Conservation (phyloP, 208 protist genomes). For the Eutreptiella sp. region DNA sequence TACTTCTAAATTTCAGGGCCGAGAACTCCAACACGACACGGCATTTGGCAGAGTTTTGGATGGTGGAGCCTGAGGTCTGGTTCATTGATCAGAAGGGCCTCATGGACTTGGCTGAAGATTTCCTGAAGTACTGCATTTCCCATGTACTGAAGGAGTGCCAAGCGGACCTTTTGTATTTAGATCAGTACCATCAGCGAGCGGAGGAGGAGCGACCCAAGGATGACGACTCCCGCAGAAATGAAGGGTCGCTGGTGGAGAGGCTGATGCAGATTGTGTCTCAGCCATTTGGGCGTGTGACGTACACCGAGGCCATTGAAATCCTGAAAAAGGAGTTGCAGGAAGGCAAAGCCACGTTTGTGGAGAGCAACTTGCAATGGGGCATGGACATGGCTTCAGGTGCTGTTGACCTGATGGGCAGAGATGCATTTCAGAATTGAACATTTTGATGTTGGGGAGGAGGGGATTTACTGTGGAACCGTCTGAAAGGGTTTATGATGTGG, state of each 20-base stretch:
- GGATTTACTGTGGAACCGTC: too few relatives aligned
- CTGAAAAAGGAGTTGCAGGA: slow-evolving; percentile 89
- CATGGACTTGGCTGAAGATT: slow-evolving; percentile 83
- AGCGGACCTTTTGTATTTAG: slow-evolving; percentile 76
- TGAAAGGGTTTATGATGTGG: too few relatives aligned
- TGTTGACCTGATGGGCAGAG: too few relatives aligned
- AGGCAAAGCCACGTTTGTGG: slow-evolving; percentile 63
- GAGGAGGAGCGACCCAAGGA: slow-evolving; percentile 58
- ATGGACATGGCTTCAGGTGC: slow-evolving; percentile 99
- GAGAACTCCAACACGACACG: slow-evolving; percentile 94
- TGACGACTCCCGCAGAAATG: slow-evolving; percentile 45
- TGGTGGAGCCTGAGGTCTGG: slow-evolving; percentile 93
- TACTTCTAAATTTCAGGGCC: too few relatives aligned
- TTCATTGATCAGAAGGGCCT: slow-evolving; percentile 95
- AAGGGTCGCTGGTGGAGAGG: too few relatives aligned
- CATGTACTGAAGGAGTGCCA: too few relatives aligned
- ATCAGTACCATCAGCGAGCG: too few relatives aligned
- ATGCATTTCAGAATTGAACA: too few relatives aligned
- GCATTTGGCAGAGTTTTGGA: slow-evolving; percentile 96
- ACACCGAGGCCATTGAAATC: slow-evolving; percentile 92
- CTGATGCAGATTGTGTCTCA: too few relatives aligned
- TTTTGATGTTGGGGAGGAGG: too few relatives aligned
- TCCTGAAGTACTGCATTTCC: slow-evolving; percentile 79
- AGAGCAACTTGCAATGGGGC: slow-evolving; percentile 73
- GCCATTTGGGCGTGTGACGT: slow-evolving; percentile 92